Evolutionary conservation across 805 yeast genomes (phyloP), one percentile per base, ranked within the genome.

Genomic region (Candida khao-thaluensis): DNA sequence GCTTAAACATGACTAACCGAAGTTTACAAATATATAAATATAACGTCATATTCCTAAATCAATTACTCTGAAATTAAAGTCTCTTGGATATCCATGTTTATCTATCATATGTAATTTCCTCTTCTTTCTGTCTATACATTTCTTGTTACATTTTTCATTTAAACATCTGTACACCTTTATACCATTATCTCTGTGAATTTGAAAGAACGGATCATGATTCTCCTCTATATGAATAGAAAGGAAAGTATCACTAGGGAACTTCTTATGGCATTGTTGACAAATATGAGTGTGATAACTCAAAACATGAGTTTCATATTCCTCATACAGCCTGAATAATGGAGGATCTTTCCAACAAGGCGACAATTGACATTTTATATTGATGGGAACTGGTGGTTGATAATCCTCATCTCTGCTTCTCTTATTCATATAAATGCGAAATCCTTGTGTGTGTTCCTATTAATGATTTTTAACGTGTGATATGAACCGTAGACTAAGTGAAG

Each of bases 211-310:
- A 50, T 76, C 72, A 48, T 79, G 84, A 40, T 60, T 58, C 45
- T 79, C 84, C 17, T 65, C 62, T 1, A 77, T 64, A 46, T 79
- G 85, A 11, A 78, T 47, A 4, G 66, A 63, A 15, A 79, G 55
- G 6, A 71, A 46, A 27, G 43, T 50, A 8, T 63, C 59, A n/a
- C 65, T 60, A 0, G 81, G 80, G 41, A 77, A 72, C 42, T 52
- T 57, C 29, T 50, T 57, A 7, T 49, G 43, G 45, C 80, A 74
- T 25, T 54, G 58, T 0, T 45, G 36, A 43, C 79, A 73, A 1
- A 54, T 45, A 44, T 62, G 50, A 31, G 45, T 56, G 53, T 52
- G 71, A 56, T 4, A 37, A 6, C 36, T 54, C 56, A 42, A 48
- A 42, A 34, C 35, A 30, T 59, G 64, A 3, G 44, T 22, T 41